Conservation (phyloP, 306 rosid genomes). For the Prosopis cineraria region DNA sequence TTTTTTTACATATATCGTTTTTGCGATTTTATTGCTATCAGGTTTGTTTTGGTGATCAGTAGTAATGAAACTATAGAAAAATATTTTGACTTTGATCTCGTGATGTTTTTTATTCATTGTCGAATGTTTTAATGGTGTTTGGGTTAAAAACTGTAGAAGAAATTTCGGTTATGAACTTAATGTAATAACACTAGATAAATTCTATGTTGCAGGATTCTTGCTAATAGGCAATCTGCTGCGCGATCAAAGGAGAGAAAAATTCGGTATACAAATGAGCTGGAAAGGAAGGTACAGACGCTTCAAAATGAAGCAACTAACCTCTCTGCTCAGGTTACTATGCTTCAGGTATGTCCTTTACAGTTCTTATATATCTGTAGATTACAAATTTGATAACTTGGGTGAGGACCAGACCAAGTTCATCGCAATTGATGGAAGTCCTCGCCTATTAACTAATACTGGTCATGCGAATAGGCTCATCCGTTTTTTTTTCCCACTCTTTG, state of each 20-base stretch:
- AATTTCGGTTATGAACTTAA: slow-evolving; percentile 1
- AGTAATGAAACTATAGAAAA: not conserved
- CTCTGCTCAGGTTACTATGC: slow-evolving; percentile 84
- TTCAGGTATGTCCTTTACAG: slow-evolving; percentile 66
- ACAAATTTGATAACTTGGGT: slow-evolving; percentile 22
- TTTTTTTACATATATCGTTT: not conserved
- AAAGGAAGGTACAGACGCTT: slow-evolving; percentile 95
- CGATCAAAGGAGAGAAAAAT: slow-evolving; percentile 95
- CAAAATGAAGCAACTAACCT: slow-evolving; percentile 96
- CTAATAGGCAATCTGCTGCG: slow-evolving; percentile 96
- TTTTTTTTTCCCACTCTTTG: not conserved
- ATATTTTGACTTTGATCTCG: not conserved
- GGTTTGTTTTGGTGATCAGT: not conserved
- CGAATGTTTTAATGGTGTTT: not conserved
- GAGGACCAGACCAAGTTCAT: slow-evolving; percentile 9
- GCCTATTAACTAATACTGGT: slow-evolving; percentile 24
- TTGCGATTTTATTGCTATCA: not conserved
- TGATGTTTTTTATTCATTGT: not conserved
- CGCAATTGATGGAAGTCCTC: slow-evolving; percentile 20
- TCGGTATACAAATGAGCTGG: slow-evolving; percentile 85
- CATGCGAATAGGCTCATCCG: not conserved
- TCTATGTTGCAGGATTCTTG: slow-evolving; percentile 67
- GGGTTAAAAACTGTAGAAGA: not conserved
- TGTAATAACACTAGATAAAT: slow-evolving; percentile 17
- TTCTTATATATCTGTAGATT: not conserved